A percentile compares a stretch with the other conserved stretches of the same genome.
Evolutionary conservation across 257 asterid genomes (phyloP).

Genomic region (Solanum tarijense): DNA sequence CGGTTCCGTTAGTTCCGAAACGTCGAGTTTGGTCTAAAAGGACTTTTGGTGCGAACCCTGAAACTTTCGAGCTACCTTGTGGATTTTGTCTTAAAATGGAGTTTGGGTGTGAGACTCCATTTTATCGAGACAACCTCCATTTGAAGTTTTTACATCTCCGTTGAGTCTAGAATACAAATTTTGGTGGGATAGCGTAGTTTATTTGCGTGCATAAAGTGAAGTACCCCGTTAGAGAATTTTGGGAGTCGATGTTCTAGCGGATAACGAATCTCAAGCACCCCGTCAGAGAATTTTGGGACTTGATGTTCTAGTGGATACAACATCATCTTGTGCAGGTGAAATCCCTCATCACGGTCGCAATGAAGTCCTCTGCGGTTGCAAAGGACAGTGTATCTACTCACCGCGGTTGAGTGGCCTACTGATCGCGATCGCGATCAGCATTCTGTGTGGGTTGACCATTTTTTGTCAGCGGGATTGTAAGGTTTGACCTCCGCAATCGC

Average conservation of each 20-base stretch:
- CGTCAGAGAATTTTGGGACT: background rate
- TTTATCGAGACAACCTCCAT: background rate
- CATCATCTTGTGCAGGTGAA: background rate
- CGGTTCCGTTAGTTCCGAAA: background rate
- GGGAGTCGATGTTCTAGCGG: background rate
- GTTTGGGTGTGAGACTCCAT: background rate
- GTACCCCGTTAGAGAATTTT: background rate
- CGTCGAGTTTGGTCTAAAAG: background rate
- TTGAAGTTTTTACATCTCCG: background rate
- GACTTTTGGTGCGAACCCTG: background rate
- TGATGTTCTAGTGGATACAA: background rate
- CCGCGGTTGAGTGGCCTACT: background rate
- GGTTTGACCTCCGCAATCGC: background rate
- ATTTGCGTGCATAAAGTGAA: background rate
- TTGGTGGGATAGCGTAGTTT: background rate
- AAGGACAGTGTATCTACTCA: background rate
- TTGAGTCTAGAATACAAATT: background rate
- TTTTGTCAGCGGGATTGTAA: background rate
- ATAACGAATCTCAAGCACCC: background rate
- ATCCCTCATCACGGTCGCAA: background rate
- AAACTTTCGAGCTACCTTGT: background rate
- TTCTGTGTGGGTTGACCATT: background rate
- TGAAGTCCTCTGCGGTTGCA: background rate
- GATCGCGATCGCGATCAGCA: background rate
- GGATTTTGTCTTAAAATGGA: too few relatives aligned